phyloP scores from a whole-genome alignment of 1,139 yeast species.

The Kodamaea suecica region DNA sequence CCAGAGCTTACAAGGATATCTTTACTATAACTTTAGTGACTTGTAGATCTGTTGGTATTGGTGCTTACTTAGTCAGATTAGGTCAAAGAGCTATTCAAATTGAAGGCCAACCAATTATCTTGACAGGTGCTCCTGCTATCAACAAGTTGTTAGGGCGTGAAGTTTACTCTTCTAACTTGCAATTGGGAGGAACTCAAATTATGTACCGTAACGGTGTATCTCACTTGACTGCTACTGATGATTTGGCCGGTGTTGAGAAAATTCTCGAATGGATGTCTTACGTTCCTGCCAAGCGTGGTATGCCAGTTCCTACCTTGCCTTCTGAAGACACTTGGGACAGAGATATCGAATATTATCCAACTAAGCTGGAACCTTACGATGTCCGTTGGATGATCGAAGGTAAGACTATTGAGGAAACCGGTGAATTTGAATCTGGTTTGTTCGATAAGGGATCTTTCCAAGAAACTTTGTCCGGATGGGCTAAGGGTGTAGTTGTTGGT shows the following conservation, averaged over 20 bases:
- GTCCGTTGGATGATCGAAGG: slow-evolving; percentile 96
- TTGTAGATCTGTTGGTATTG: slow-evolving; percentile 98
- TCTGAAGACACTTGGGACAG: slow-evolving; percentile 90
- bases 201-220: slow-evolving; percentile 98
- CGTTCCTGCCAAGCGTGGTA: slow-evolving; percentile 84
- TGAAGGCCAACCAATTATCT: slow-evolving; percentile 96
- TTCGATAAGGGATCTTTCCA: slow-evolving; percentile 92
- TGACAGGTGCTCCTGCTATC: slow-evolving; percentile 99
- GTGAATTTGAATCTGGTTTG: slow-evolving; percentile 76
- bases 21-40: slow-evolving; percentile 95
- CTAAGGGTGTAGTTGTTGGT: slow-evolving; percentile 96
- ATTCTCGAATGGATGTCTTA: slow-evolving; percentile 96
- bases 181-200: slow-evolving; percentile 98
- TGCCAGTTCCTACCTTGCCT: slow-evolving; percentile 89
- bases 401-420: slow-evolving; percentile 56
- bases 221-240: slow-evolving; percentile 92
- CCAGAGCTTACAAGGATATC: slow-evolving; percentile 95
- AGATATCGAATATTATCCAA: slow-evolving; percentile 78
- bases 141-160: slow-evolving; percentile 95
- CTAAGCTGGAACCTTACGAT: slow-evolving; percentile 72
- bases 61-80: slow-evolving; percentile 94
- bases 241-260: slow-evolving; percentile 92
- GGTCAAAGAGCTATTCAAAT: slow-evolving; percentile 99
- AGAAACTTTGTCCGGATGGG: slow-evolving; percentile 99
- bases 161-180: slow-evolving; percentile 93